Base-by-base conservation (phyloP, 2,329 filamentous ascomycete genomes). In the Endocalyx cinctus region DNA sequence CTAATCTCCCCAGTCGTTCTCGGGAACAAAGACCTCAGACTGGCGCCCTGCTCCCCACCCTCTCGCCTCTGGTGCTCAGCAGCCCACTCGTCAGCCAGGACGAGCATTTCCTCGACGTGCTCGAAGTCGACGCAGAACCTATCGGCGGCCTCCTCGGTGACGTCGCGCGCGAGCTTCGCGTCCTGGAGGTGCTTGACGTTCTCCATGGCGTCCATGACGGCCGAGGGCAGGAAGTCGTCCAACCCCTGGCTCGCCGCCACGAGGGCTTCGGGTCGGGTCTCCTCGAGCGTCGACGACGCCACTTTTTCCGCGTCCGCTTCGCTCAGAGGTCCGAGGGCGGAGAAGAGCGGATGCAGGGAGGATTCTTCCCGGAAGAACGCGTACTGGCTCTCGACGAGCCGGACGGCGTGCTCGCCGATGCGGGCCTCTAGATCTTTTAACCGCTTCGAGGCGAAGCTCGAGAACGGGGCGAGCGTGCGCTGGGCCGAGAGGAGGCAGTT, bases 201-300 rank as follows among this genome's bases (percentile, higher is more conserved):
- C 31, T 92, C 84, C 48, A 86, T 79, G 3, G 89, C 89, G 55
- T 98, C 92, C 70, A 96, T 90, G 18, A 95, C 71, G 3, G 90
- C 92, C 2, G 87, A 94, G 0, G 92, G 89, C 16, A 98, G 67
- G 62, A 97, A 98, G 40, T 87, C 81, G 52, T 98, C 92, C 6
- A 98, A 69, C 25, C 72, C 74, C 49, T 89, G 85, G 48, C 86
- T 86, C 3, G 82, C 79, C 31, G 69, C 63, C 2, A 73, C 63
- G n/a, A 97, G 67, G 0, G 71, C 60, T 5, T 71, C 62, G 0
- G 76, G 71, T 38, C 80, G 72, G 51, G 87, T 76, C 4, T 71
- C 61, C 0, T 71, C 66, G 2, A 83, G 65, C 1, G 54, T 52
- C 2, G 66, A 55, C 16, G 87, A 69, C 10, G 70, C 70, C 27